phyloP scores from a whole-genome alignment of 345 rosid species.

The Crucihimalaya himalaica region DNA sequence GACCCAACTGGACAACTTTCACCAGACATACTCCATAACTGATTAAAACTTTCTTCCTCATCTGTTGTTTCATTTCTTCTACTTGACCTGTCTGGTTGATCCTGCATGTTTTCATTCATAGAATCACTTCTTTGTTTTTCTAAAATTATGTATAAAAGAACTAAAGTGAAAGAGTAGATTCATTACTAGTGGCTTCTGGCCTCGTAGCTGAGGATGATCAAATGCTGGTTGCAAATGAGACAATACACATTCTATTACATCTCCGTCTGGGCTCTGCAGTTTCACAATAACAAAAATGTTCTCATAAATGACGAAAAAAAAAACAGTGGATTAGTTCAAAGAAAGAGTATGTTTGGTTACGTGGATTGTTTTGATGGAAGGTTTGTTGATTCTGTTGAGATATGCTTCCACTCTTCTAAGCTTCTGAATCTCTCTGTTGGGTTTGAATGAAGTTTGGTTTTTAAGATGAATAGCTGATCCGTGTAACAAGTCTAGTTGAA shows the following conservation, averaged over 20 bases:
- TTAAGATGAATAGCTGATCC: constrained; percentile 48
- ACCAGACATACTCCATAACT: constrained; percentile 77
- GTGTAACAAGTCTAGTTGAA: constrained; percentile 26
- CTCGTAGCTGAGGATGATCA: constrained; percentile 81
- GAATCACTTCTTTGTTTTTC: background rate
- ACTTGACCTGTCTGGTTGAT: constrained; percentile 60
- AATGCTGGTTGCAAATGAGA: constrained; percentile 92
- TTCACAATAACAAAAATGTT: constrained; percentile 1
- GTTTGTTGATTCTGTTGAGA: constrained; percentile 80
- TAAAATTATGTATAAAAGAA: background rate
- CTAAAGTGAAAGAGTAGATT: background rate
- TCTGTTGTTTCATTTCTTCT: constrained; percentile 47
- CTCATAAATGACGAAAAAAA: background rate
- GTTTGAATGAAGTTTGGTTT: constrained; percentile 57
- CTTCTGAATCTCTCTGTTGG: constrained; percentile 51
- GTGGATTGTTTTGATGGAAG: constrained; percentile 83
- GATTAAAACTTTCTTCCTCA: constrained; percentile 58
- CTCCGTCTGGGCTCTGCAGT: constrained; percentile 97
- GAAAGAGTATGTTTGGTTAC: constrained; percentile 38
- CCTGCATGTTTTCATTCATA: constrained; percentile 45
- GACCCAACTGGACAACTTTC: constrained; percentile 87
- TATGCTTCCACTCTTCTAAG: constrained; percentile 53
- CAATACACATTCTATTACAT: constrained; percentile 81
- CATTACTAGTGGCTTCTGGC: constrained; percentile 72
- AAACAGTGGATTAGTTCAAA: background rate